Evolutionary conservation across 176 grass and related monocot species (phyloP), one percentile per base, ranked within the genome.

Genomic region (Triticum dicoccoides): DNA sequence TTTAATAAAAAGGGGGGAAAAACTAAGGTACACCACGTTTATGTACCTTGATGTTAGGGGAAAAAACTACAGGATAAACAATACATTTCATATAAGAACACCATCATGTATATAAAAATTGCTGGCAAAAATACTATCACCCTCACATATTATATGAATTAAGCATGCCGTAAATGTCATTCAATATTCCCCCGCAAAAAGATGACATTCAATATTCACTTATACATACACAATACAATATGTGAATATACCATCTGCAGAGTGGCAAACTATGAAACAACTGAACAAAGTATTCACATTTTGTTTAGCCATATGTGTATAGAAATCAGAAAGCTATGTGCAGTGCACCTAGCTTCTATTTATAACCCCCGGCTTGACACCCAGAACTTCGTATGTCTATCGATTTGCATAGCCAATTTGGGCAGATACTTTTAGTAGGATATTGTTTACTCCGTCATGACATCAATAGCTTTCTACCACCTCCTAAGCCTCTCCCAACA

Each of bases 141-240:
- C 34, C 58, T 66, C 3, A 0, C 14, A 24, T 11, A 63, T 72
- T 52, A 52, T 63, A 70, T 38, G 38, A 83, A 73, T 39, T 78
- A 83, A 86, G 63, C 15, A 65, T 75, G 34, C 20, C 12, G 42
- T 91, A 63, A 47, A 47, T 47, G 44, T 12, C 11, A 14, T 52
- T 17, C 49, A 52, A 52, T 52, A 52, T 52, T 17, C 49, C 49
- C 14, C 15, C 49, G 15, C 49, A 54, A 54, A 54, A 54, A 54
- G 0, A 54, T 54, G 51, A 5, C 5, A 54, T 54, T 18, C 51
- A 54, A 5, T 35, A 59, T 87, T 91, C 38, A 88, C 77, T 77
- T 87, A 49, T 85, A 81, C 68, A 84, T 85, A 84, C 81, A 88
- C 27, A 23, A 61, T 81, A 69, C 15, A 59, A 6, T 61, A 52